Conservation (phyloP, 768 basidiomycete genomes). For the Lactarius hengduanensis region DNA sequence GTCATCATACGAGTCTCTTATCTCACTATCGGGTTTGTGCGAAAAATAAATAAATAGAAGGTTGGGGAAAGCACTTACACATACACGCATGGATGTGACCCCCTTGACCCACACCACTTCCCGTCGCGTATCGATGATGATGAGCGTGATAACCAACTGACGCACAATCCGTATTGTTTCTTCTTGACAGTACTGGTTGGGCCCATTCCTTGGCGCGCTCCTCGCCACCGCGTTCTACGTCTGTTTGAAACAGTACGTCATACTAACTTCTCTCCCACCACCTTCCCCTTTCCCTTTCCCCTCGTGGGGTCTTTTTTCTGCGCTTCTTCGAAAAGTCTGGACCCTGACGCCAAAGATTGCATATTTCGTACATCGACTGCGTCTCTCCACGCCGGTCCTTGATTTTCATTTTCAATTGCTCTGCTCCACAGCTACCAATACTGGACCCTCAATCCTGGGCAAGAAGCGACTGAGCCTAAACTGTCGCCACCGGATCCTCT, state of each 20-base stretch:
- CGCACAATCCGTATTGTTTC: neutral
- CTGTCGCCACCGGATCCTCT: conserved; percentile 45
- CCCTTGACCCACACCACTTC: conserved; percentile 13
- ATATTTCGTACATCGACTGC: neutral
- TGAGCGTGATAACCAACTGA: conserved; percentile 16
- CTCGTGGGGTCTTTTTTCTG: neutral
- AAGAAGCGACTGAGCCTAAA: conserved; percentile 43
- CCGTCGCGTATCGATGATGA: conserved; percentile 11
- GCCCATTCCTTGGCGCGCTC: conserved; percentile 64
- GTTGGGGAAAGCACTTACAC: neutral
- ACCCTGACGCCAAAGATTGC: conserved; percentile 13
- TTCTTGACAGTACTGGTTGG: conserved; percentile 59
- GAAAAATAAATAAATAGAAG: neutral
- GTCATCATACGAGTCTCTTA: neutral
- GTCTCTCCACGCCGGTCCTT: neutral
- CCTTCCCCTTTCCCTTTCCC: neutral
- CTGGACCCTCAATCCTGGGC: conserved; percentile 52
- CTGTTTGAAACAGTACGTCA: conserved; percentile 50
- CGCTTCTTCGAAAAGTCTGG: conserved; percentile 3
- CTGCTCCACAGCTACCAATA: conserved; percentile 43
- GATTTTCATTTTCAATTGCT: neutral
- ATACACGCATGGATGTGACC: neutral
- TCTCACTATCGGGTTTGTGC: neutral
- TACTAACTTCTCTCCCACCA: neutral
- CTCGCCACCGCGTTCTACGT: conserved; percentile 58